Evolutionary conservation across 2,329 filamentous ascomycete species (phyloP).

Genomic region (Sordariomycetes sp.): DNA sequence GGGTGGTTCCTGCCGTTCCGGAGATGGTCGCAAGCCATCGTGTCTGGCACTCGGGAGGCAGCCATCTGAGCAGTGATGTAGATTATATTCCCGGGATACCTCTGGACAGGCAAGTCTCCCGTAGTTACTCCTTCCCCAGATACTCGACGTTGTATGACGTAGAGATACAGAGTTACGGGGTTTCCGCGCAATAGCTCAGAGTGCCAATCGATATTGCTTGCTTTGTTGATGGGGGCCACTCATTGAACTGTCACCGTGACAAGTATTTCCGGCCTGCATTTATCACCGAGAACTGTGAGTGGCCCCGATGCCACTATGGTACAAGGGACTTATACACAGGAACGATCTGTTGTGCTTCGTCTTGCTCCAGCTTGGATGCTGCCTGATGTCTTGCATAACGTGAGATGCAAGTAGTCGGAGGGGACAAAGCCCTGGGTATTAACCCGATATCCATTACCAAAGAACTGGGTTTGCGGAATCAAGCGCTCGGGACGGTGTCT

Average conservation of each 20-base stretch:
- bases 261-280: background rate
- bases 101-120: background rate
- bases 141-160: too few species aligned
- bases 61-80: background rate
- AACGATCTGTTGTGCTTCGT: background rate
- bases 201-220: too few species aligned
- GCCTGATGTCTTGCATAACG: background rate
- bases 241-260: background rate
- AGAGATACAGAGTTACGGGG: too few species aligned
- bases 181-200: too few species aligned
- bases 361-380: background rate
- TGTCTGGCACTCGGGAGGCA: background rate
- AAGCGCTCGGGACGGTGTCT: background rate
- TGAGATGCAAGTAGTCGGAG: conserved; percentile 1
- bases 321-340: background rate
- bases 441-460: background rate
- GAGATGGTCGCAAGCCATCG: background rate
- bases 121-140: too few species aligned
- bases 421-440: background rate
- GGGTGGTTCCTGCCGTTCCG: background rate
- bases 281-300: background rate
- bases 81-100: background rate
- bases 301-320: background rate
- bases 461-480: background rate
- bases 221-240: too few species aligned